phyloP scores from a whole-genome alignment of 371 early-diverging fungal genomes.

The Syncephalastrum racemosum region DNA sequence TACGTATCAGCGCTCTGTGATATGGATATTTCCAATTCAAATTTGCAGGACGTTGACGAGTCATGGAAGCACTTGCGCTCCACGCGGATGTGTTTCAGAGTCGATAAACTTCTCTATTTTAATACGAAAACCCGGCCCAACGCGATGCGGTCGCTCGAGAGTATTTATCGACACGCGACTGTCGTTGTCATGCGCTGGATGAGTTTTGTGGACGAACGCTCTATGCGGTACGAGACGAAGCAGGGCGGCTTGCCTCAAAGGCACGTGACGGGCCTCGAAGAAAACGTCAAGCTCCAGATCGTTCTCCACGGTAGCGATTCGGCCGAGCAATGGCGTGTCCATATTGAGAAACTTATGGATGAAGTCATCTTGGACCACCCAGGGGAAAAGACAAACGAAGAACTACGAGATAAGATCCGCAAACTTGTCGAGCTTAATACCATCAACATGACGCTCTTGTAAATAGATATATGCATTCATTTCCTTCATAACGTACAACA shows the following conservation, averaged over 20 bases:
- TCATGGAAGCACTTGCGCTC: constrained; percentile 5
- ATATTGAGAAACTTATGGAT: too few species aligned
- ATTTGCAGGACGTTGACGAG: constrained; percentile 10
- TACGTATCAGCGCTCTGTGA: constrained; percentile 15
- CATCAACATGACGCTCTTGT: too few species aligned
- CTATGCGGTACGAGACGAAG: constrained; percentile 12
- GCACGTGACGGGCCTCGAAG: too few species aligned
- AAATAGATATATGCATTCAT: too few species aligned
- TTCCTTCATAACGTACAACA: too few species aligned
- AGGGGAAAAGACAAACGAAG: too few species aligned
- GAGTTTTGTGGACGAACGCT: constrained; percentile 13
- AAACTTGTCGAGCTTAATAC: too few species aligned
- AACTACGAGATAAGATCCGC: too few species aligned
- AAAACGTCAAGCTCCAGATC: too few species aligned
- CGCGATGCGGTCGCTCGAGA: not conserved
- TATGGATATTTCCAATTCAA: constrained; percentile 11
- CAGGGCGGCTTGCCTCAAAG: not conserved
- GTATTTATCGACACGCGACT: constrained; percentile 14
- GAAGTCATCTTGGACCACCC: too few species aligned
- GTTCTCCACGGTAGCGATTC: too few species aligned
- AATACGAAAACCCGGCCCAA: constrained; percentile 16
- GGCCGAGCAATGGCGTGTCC: too few species aligned
- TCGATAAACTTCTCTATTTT: constrained; percentile 16
- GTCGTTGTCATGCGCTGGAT: constrained; percentile 9
- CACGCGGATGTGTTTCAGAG: not conserved